Conservation (phyloP, 257 asterid species). For the Solanum virginianum region DNA sequence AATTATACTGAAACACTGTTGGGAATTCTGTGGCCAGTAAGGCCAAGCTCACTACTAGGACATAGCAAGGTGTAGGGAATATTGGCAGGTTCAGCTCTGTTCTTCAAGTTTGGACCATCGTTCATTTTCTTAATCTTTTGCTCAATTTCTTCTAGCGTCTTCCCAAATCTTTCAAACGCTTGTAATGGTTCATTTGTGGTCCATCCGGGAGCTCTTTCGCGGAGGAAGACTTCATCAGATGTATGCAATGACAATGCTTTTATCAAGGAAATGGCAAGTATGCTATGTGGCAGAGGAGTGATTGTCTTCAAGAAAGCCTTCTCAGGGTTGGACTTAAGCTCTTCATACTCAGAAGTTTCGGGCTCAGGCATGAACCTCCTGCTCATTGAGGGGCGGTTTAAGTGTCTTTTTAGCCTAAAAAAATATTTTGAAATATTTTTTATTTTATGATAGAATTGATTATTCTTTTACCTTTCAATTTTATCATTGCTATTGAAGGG, state of each 20-base stretch:
- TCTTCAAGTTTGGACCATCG: slow-evolving; percentile 25
- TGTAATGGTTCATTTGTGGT: slow-evolving; percentile 35
- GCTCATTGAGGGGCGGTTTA: slow-evolving; percentile 54
- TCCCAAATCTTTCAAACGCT: slow-evolving; percentile 46
- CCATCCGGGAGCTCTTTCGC: slow-evolving; percentile 44
- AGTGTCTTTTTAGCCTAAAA: background rate
- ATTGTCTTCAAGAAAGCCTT: slow-evolving; percentile 52
- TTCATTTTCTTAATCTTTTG: slow-evolving; percentile 30
- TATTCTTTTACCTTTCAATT: background rate
- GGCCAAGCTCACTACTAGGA: slow-evolving; percentile 46
- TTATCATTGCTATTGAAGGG: background rate
- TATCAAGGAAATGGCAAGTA: slow-evolving; percentile 52
- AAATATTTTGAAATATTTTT: background rate
- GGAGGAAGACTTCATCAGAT: slow-evolving; percentile 57
- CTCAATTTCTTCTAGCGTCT: slow-evolving; percentile 38
- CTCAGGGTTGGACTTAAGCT: slow-evolving; percentile 43
- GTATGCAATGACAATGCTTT: slow-evolving; percentile 69
- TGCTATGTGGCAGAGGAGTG: slow-evolving; percentile 40
- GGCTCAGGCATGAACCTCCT: slow-evolving; percentile 56
- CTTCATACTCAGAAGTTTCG: slow-evolving; percentile 47
- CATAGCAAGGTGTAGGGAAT: slow-evolving; percentile 63
- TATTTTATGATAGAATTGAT: background rate
- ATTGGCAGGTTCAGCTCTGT: slow-evolving; percentile 56
- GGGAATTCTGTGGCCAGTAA: slow-evolving; percentile 69
- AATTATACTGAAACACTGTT: slow-evolving; percentile 45